A percentile compares a stretch with the other conserved stretches of the same genome.
Evolutionary conservation across 2,329 filamentous ascomycete species (phyloP).

Genomic region (Colletotrichum sp.): DNA sequence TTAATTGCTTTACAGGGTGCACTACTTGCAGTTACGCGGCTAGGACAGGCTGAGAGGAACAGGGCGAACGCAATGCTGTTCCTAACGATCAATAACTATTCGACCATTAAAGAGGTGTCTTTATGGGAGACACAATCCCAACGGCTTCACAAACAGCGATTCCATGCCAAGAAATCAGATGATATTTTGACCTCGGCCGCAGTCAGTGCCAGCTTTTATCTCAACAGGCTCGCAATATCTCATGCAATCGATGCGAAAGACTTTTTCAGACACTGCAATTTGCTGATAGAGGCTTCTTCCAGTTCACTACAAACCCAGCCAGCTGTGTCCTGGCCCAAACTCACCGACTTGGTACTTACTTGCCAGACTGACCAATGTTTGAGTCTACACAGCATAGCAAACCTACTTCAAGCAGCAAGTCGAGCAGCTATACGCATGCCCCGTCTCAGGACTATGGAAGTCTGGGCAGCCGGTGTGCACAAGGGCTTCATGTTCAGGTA

Average conservation of each 20-base stretch:
- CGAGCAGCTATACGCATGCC: background rate
- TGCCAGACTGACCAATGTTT: background rate
- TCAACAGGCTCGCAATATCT: background rate
- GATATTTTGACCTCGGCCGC: background rate
- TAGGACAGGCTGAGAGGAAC: background rate
- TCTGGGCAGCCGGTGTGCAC: background rate
- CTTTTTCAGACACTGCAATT: background rate
- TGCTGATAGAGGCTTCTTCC: background rate
- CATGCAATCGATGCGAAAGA: background rate
- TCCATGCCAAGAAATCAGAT: background rate
- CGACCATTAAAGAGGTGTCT: background rate
- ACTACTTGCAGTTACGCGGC: background rate
- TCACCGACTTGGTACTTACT: background rate
- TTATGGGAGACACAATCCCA: background rate
- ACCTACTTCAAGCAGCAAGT: background rate
- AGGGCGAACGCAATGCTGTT: background rate
- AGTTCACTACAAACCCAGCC: background rate
- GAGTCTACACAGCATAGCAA: background rate
- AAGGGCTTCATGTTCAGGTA: background rate
- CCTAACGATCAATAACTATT: rapidly evolving
- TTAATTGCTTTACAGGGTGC: background rate
- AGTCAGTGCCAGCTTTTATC: background rate
- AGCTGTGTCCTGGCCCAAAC: background rate
- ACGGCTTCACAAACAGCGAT: background rate
- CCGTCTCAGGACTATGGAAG: background rate